These are phyloP conservation scores for Lasiosphaeria miniovina DNA, from an alignment of 495 filamentous ascomycete species.

Conservation along the genomic window DNA sequence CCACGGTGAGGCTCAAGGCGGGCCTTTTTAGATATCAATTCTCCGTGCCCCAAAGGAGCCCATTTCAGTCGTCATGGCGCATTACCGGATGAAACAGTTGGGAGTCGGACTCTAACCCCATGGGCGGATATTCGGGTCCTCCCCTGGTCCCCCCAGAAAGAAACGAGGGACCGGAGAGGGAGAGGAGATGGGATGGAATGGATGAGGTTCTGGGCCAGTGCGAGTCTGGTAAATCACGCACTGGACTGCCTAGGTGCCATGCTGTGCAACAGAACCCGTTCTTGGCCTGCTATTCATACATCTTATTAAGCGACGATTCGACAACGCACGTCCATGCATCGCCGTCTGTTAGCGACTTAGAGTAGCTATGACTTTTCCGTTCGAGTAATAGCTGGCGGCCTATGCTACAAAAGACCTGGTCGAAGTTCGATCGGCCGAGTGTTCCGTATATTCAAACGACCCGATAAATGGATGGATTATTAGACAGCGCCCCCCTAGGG, in stretches of 20 bases:
- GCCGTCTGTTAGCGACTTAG: neutral
- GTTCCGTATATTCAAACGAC: too few species aligned
- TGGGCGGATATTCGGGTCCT: neutral
- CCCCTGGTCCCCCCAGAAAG: neutral
- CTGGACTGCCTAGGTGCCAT: neutral
- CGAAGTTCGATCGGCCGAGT: too few species aligned
- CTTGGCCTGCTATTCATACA: neutral
- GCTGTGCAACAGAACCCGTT: neutral
- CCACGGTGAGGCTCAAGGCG: too few species aligned
- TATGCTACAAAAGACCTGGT: too few species aligned
- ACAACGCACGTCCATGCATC: neutral
- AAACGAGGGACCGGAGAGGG: neutral
- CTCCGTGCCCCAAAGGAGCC: neutral
- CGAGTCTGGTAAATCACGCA: slow-evolving; percentile 1
- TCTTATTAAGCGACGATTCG: neutral
- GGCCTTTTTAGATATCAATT: neutral
- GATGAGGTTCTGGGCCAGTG: slow-evolving; percentile 8
- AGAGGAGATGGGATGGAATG: neutral
- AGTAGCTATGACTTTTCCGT: too few species aligned
- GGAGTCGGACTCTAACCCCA: neutral
- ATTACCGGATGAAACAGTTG: neutral
- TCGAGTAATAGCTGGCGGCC: too few species aligned
- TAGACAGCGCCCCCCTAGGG: too few species aligned
- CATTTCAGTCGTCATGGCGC: neutral
- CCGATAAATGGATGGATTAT: too few species aligned